phyloP scores from a whole-genome alignment of 768 basidiomycete species.

The Pleurotus sapidus region DNA sequence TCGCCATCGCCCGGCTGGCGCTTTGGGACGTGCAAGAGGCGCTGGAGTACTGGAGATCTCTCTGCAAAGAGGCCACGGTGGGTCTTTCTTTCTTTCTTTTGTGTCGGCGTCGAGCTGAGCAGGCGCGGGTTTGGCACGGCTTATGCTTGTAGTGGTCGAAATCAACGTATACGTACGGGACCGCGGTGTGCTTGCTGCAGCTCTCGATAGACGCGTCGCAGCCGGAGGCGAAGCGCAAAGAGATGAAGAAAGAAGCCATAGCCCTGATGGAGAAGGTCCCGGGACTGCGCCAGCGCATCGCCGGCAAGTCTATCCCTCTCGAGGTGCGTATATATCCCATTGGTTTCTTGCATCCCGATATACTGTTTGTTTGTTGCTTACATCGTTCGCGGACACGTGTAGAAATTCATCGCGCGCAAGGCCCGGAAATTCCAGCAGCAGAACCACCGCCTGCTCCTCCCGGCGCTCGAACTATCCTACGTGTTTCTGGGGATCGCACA shows the following conservation, averaged over 20 bases:
- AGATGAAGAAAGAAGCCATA: conserved; percentile 52
- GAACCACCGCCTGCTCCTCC: conserved; percentile 63
- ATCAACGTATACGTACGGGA: conserved; percentile 70
- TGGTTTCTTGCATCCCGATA: not conserved
- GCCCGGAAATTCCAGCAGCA: conserved; percentile 82
- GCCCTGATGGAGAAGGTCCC: conserved; percentile 74
- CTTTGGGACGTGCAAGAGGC: conserved; percentile 65
- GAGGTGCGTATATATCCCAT: conserved; percentile 37
- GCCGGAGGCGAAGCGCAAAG: conserved; percentile 10
- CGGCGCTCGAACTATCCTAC: conserved; percentile 84
- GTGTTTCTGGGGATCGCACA: conserved; percentile 75
- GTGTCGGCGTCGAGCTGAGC: not conserved
- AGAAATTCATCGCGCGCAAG: conserved; percentile 89
- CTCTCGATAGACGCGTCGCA: conserved; percentile 20
- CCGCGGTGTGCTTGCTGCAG: conserved; percentile 73
- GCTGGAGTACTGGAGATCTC: conserved; percentile 61
- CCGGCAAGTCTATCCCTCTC: conserved; percentile 58
- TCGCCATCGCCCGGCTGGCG: conserved; percentile 72
- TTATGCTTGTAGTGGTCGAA: conserved; percentile 59
- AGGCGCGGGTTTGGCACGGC: not conserved
- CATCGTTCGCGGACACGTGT: not conserved
- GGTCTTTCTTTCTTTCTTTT: conserved; percentile 14
- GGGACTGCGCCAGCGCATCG: conserved; percentile 78
- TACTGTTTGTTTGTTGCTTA: no score
- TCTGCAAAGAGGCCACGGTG: conserved; percentile 73